Conservation (phyloP, 129 eudicot species). For the Flaveria bidentis region DNA sequence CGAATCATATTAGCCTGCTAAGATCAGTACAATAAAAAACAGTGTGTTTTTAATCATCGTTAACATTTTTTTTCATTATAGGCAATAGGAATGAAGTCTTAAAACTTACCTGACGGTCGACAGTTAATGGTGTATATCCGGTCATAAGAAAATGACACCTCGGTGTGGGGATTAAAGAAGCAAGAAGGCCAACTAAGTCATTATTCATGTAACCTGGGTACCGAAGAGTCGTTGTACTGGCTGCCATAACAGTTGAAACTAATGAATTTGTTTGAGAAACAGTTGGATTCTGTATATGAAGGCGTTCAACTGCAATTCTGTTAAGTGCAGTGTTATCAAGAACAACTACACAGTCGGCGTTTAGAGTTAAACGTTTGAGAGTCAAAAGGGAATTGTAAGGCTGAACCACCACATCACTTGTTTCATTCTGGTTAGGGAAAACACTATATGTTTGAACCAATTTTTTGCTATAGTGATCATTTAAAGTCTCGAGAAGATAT, state of each 20-base stretch:
- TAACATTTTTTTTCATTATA: not conserved
- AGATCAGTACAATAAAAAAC: constrained; percentile 3
- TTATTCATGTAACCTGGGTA: constrained; percentile 96
- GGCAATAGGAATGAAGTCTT: not conserved
- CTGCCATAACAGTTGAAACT: constrained; percentile 95
- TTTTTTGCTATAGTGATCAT: constrained; percentile 91
- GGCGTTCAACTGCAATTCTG: constrained; percentile 93
- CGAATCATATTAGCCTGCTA: constrained; percentile 85
- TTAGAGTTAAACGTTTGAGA: constrained; percentile 77
- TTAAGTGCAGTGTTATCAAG: constrained; percentile 93
- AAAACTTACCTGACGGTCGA: constrained; percentile 77
- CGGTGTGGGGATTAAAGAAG: constrained; percentile 92
- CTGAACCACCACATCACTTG: constrained; percentile 95
- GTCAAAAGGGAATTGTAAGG: constrained; percentile 93
- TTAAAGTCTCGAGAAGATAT: constrained; percentile 74
- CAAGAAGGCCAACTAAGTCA: constrained; percentile 93
- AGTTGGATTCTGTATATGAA: constrained; percentile 80
- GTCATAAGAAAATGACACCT: constrained; percentile 95
- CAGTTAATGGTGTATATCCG: constrained; percentile 89
- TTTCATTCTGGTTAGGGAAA: constrained; percentile 83
- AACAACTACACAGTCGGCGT: constrained; percentile 97
- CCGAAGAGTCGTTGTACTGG: constrained; percentile 92
- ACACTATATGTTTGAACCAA: constrained; percentile 88
- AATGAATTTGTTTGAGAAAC: constrained; percentile 80
- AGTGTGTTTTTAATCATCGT: not conserved